Evolutionary conservation across 2,329 filamentous ascomycete species (phyloP), one percentile per base, ranked within the genome.

Genomic region (Botrytis sinoallii): DNA sequence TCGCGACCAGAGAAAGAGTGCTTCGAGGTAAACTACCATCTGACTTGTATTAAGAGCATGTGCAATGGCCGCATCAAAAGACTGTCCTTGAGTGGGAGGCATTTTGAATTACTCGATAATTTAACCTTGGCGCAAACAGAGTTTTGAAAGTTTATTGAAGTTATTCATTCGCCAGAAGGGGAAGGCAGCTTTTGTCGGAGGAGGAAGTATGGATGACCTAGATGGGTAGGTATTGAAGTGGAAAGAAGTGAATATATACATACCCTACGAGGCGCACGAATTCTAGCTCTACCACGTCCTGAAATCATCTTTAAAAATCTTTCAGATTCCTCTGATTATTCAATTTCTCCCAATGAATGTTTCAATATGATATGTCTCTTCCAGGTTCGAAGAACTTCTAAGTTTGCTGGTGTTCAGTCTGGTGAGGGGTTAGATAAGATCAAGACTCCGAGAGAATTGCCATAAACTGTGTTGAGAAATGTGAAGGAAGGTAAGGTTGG

Each of bases 241-340:
- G 64, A 61, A 67, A 7, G 65, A 68, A 61, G 46, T 10, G 29
- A 65, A 40, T 29, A 7, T 55, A 16, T 61, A 86, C 89, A 81
- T 85, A 93, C 91, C 82, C 89, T 86, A 80, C 90, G 85, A 52
- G 91, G 91, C 73, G 91, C 88, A 71, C 90, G 85, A 75, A 93
- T 92, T 80, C 90, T 92, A 63, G 86, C 85, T 80, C 84, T 83
- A 73, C 85, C 85, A 78, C 85, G 83, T 75, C 85, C 85, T 10
- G 85, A 85, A 77, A 87, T 86, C 85, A 87, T 87, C 40, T 75
- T 72, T 59, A 20, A 38, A 29, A 35, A n/a, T 38, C n/a, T 14
- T 59, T 67, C 48, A 29, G n/a, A 10, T 59, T 66, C 42, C 29
- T 35, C 12, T 48, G 10, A 5, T 1, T 4, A 52, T 29, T 40